Conservation (phyloP, 495 filamentous ascomycete genomes). For the Xylaria scruposa region DNA sequence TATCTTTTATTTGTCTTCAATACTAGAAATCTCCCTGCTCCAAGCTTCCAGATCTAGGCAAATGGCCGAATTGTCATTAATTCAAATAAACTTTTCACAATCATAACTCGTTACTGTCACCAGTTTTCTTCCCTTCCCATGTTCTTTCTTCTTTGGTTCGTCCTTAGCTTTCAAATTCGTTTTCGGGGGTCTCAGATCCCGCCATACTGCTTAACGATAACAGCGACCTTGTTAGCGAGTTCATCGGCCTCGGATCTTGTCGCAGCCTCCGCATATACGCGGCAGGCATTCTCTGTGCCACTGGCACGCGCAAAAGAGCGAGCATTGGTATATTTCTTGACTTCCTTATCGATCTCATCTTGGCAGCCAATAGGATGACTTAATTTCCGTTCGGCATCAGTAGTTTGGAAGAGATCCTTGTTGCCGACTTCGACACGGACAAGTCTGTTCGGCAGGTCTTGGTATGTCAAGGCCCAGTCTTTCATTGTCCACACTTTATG, state of each 20-base stretch:
- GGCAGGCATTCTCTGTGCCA: conserved; percentile 94
- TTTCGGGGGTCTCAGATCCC: conserved; percentile 10
- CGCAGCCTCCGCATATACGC: conserved; percentile 96
- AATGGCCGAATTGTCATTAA: conserved; percentile 15
- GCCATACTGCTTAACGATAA: conserved; percentile 63
- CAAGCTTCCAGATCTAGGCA: conserved; percentile 23
- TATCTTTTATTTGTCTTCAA: not conserved
- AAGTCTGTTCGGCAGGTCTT: conserved; percentile 94
- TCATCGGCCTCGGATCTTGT: conserved; percentile 84
- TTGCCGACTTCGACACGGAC: conserved; percentile 88
- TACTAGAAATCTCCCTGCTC: conserved; percentile 12
- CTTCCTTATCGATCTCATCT: conserved; percentile 80
- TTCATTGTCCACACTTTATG: conserved; percentile 90
- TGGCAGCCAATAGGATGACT: conserved; percentile 81
- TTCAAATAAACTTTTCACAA: conserved; percentile 23
- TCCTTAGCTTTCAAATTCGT: not conserved
- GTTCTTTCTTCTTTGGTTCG: not conserved
- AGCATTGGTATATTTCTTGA: conserved; percentile 89
- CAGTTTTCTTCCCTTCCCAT: not conserved
- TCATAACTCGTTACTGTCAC: conserved; percentile 22
- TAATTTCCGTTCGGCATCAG: conserved; percentile 88
- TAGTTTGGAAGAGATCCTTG: conserved; percentile 85
- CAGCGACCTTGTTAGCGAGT: conserved; percentile 80
- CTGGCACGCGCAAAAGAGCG: conserved; percentile 89
- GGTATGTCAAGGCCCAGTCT: conserved; percentile 93